Conservation (phyloP, 2,329 filamentous ascomycete genomes). For the Stemphylium lycopersici region DNA sequence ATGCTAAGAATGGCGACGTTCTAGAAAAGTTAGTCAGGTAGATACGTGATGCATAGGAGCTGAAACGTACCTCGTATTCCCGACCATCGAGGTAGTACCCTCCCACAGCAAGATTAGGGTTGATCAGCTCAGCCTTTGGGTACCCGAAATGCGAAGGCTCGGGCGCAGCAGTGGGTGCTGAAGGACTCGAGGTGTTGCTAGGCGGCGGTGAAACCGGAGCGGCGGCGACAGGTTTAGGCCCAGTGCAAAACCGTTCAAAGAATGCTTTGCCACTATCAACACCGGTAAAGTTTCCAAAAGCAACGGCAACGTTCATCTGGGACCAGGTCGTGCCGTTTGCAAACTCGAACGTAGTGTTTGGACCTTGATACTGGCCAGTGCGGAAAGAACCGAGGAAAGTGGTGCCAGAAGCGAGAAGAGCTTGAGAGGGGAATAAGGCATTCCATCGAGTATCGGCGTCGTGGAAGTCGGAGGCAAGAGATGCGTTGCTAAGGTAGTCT, state of each 20-base stretch:
- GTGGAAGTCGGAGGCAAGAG: constrained; percentile 41
- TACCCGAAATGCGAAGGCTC: constrained; percentile 44
- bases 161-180: constrained; percentile 24
- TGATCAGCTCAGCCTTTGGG: constrained; percentile 47
- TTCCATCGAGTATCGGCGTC: constrained; percentile 53
- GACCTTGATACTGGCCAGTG: constrained; percentile 40
- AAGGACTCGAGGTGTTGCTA: constrained; percentile 19
- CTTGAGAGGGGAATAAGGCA: constrained; percentile 45
- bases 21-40: constrained; percentile 46
- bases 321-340: constrained; percentile 44
- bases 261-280: constrained; percentile 50
- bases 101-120: constrained; percentile 46
- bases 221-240: constrained; percentile 24
- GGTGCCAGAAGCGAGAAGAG: constrained; percentile 35
- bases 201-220: constrained; percentile 19
- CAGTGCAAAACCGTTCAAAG: constrained; percentile 49
- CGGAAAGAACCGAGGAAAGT: constrained; percentile 40
- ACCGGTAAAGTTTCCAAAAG: constrained; percentile 41
- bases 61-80: constrained; percentile 46
- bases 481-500: constrained; percentile 42
- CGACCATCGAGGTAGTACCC: constrained; percentile 55
- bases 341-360: constrained; percentile 45
- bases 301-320: constrained; percentile 41
- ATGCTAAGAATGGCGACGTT: constrained; percentile 57
- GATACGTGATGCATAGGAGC: constrained; percentile 29